These are phyloP conservation scores for Periconia macrospinosa DNA, from an alignment of 2,329 filamentous ascomycete genomes.

Conservation along the genomic window DNA sequence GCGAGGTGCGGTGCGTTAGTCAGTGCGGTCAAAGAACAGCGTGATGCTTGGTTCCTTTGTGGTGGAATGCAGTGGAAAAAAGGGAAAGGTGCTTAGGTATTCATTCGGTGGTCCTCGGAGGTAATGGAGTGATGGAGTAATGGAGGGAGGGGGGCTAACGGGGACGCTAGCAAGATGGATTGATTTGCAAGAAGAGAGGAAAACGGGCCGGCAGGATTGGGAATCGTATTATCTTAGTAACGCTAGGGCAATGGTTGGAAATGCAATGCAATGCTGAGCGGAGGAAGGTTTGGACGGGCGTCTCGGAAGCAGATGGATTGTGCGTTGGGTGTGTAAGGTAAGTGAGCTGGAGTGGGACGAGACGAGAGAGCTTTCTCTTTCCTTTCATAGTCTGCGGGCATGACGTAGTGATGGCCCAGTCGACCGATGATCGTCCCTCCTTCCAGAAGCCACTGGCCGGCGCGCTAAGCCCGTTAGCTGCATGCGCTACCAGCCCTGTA, in stretches of 20 bases:
- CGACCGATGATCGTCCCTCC: not conserved
- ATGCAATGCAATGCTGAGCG: not conserved
- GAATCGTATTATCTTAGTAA: constrained; percentile 31
- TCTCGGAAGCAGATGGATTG: constrained; percentile 17
- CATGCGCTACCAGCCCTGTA: not conserved
- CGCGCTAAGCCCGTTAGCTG: too few species aligned
- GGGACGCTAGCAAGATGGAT: too few species aligned
- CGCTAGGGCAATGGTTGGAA: not conserved
- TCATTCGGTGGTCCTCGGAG: constrained; percentile 26
- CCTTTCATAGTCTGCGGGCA: not conserved
- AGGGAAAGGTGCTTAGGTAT: constrained; percentile 19
- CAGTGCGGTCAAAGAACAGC: not conserved
- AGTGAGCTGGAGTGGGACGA: too few species aligned
- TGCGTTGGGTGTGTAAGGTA: too few species aligned
- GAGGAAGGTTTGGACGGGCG: constrained; percentile 5
- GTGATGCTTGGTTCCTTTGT: constrained; percentile 38
- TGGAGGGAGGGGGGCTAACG: too few species aligned
- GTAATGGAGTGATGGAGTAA: constrained; percentile 18
- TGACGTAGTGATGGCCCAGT: not conserved
- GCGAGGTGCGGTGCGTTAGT: not conserved
- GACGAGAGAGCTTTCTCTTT: too few species aligned
- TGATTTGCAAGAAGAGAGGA: too few species aligned
- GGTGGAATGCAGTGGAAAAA: constrained; percentile 32
- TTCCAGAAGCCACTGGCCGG: not conserved
- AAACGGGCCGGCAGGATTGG: constrained; percentile 21